Evolutionary conservation across 2,329 filamentous ascomycete species (phyloP).

Genomic region (Neurospora sp.): DNA sequence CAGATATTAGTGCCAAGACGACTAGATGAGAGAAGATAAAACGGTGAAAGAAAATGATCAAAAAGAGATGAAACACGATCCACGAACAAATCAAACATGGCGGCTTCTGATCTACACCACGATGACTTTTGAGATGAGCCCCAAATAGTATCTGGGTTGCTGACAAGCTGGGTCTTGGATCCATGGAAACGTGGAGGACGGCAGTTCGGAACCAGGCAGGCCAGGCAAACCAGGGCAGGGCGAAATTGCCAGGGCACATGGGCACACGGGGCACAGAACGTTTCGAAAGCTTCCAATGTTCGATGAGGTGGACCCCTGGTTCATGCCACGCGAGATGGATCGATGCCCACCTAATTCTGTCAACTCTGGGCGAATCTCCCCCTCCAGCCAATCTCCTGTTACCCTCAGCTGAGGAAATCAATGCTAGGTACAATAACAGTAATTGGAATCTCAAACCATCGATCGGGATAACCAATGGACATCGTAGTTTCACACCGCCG

Average conservation of each 20-base stretch:
- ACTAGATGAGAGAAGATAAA: background rate
- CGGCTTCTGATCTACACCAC: background rate
- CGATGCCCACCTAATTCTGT: background rate
- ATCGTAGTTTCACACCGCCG: background rate
- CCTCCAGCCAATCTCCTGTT: background rate
- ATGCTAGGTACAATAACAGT: background rate
- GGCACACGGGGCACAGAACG: background rate
- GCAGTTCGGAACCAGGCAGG: background rate
- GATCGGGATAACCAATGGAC: background rate
- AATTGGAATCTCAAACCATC: background rate
- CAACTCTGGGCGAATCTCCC: background rate
- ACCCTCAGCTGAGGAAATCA: background rate
- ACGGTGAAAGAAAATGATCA: background rate
- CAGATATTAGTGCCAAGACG: background rate
- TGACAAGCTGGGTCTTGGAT: background rate
- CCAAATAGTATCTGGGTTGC: background rate
- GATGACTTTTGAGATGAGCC: background rate
- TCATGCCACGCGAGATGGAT: background rate
- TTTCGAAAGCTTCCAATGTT: background rate
- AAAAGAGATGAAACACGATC: background rate
- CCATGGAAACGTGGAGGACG: background rate
- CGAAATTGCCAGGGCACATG: background rate
- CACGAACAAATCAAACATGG: background rate
- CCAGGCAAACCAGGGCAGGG: background rate
- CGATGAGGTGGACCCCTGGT: background rate